Conservation (phyloP, 768 basidiomycete species). For the Suillus decipiens region DNA sequence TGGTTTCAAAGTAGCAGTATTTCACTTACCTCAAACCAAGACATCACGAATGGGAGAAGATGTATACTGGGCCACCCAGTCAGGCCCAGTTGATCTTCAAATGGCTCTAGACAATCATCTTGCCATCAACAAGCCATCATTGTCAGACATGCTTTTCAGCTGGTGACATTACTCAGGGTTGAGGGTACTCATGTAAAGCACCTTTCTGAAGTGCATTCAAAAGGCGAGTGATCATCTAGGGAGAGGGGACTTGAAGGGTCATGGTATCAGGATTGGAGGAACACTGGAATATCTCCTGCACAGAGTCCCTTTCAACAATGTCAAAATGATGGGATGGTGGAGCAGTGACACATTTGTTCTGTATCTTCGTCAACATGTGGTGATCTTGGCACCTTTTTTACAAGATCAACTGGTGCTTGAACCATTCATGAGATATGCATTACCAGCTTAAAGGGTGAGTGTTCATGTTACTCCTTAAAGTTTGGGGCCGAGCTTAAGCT, state of each 20-base stretch:
- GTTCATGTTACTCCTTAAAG: not conserved
- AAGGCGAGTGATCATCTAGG: not conserved
- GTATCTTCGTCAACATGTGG: conserved; percentile 30
- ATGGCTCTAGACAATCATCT: too few relatives aligned
- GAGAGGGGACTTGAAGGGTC: conserved; percentile 29
- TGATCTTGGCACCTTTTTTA: conserved; percentile 32
- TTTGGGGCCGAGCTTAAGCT: not conserved
- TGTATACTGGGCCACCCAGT: too few relatives aligned
- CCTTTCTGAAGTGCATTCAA: not conserved
- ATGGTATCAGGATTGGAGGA: conserved; percentile 32
- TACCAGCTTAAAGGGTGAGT: not conserved
- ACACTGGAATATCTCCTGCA: conserved; percentile 29
- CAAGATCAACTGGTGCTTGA: conserved; percentile 3
- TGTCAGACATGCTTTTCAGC: conserved; percentile 36
- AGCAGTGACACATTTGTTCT: conserved; percentile 32
- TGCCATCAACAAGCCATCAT: conserved; percentile 23
- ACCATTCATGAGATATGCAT: not conserved
- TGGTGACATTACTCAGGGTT: not conserved
- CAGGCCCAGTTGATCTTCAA: too few relatives aligned
- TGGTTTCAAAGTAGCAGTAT: too few relatives aligned
- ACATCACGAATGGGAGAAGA: too few relatives aligned
- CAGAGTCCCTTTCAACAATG: conserved; percentile 32
- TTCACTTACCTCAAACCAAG: too few relatives aligned
- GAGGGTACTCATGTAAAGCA: not conserved
- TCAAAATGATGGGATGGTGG: conserved; percentile 39